Conservation (phyloP, 2,329 filamentous ascomycete species). For the Arthrobotrys entomopaga region DNA sequence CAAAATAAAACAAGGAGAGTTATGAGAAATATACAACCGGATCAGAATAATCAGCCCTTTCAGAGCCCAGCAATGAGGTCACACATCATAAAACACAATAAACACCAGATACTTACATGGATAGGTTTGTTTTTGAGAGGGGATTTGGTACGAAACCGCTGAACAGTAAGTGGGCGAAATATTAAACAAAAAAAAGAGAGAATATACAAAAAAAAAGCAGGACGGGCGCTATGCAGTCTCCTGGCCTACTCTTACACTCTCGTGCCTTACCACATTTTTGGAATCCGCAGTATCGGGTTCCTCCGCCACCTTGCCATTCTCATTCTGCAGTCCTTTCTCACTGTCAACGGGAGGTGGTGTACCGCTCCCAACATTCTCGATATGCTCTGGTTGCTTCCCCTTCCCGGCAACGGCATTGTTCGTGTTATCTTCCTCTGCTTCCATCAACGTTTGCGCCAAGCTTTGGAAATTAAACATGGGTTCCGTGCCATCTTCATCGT, state of each 20-base stretch:
- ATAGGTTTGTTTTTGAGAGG: too few relatives aligned
- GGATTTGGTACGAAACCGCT: too few relatives aligned
- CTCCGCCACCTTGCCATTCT: slow-evolving; percentile 10
- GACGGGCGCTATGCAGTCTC: slow-evolving; percentile 53
- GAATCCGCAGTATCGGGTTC: slow-evolving; percentile 46
- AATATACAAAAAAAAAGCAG: slow-evolving; percentile 11
- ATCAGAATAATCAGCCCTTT: too few relatives aligned
- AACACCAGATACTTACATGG: too few relatives aligned
- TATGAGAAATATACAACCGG: too few relatives aligned
- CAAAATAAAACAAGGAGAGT: neutral
- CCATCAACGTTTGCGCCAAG: slow-evolving; percentile 83
- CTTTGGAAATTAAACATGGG: slow-evolving; percentile 93
- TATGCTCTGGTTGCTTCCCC: slow-evolving; percentile 61
- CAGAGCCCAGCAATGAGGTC: too few relatives aligned
- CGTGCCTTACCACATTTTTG: slow-evolving; percentile 28
- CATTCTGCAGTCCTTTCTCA: slow-evolving; percentile 20
- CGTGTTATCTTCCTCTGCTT: slow-evolving; percentile 66
- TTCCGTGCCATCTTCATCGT: slow-evolving; percentile 66
- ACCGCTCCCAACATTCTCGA: slow-evolving; percentile 25
- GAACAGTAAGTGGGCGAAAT: neutral
- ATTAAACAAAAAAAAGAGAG: slow-evolving; percentile 7
- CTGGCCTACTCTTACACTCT: slow-evolving; percentile 49
- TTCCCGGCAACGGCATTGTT: slow-evolving; percentile 45
- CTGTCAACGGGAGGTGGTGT: neutral
- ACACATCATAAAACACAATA: too few relatives aligned